These are phyloP conservation scores for Tothia fuscella DNA, from an alignment of 2,329 filamentous ascomycete species.

Conservation along the genomic window DNA sequence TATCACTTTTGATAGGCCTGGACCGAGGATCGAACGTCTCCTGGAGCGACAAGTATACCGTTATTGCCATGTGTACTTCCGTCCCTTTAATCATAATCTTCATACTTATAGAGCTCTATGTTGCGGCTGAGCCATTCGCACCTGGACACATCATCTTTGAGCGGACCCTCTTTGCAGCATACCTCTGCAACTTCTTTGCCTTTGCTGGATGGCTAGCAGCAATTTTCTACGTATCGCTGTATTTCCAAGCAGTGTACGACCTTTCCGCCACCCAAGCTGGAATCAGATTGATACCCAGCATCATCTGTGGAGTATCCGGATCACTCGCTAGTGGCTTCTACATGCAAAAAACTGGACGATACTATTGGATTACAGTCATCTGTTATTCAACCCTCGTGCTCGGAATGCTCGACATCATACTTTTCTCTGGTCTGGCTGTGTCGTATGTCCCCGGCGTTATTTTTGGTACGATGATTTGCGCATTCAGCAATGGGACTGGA, in stretches of 20 bases:
- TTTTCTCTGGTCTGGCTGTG: conserved; percentile 42
- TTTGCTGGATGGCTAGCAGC: conserved; percentile 48
- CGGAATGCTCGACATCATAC: conserved; percentile 43
- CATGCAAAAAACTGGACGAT: conserved; percentile 60
- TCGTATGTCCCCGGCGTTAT: conserved; percentile 42
- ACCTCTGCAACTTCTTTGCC: conserved; percentile 60
- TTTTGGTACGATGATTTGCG: conserved; percentile 42
- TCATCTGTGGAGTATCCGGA: conserved; percentile 49
- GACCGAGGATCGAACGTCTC: conserved; percentile 62
- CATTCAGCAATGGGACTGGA: conserved; percentile 45
- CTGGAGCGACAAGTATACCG: conserved; percentile 49
- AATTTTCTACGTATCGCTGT: conserved; percentile 65
- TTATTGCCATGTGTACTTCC: conserved; percentile 44
- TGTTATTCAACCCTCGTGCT: conserved; percentile 43
- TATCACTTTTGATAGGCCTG: conserved; percentile 54
- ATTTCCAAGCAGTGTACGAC: conserved; percentile 61
- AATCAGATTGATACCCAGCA: conserved; percentile 53
- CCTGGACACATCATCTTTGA: conserved; percentile 63
- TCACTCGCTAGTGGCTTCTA: conserved; percentile 52
- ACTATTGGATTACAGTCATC: conserved; percentile 54
- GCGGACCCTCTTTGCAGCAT: conserved; percentile 53
- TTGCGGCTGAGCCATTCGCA: conserved; percentile 61
- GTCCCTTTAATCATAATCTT: conserved; percentile 53
- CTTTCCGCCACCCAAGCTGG: conserved; percentile 53
- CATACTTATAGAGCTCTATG: conserved; percentile 52